Base-by-base conservation (phyloP, 495 filamentous ascomycete genomes). In the Penicillium mononematosum region DNA sequence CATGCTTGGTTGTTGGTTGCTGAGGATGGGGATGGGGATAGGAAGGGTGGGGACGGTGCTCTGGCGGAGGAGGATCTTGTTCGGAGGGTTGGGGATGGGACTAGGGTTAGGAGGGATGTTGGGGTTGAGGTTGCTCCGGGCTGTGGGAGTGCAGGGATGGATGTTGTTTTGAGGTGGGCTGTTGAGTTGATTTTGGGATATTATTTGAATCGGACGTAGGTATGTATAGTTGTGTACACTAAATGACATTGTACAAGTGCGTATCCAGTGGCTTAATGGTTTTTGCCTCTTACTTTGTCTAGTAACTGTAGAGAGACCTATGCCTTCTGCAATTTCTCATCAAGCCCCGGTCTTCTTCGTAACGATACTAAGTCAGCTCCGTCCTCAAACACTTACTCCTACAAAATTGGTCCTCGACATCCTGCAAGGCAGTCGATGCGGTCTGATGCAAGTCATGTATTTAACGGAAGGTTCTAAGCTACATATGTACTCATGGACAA, bases 1-100 rank as follows among this genome's bases (percentile, higher is more conserved):
- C 91, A 98, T 75, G 69, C 74, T 53, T 91, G 86, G 75, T 71
- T 97, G 61, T 89, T 96, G 69, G 61, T 85, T 56, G 74, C 75
- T 20, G 84, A 81, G 3, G 79, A 17, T 39, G 36, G 7, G n/a
- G 36, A 17, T 17, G n/a, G 89, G 69, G 85, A 87, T 0, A 79
- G 22, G 22, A 9, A 87, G 45, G 81, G 78, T 10, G 45, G 49
- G 14, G 22, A 55, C 49, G 31, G 45, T 2, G 36, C 20, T 27
- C 53, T 45, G 16, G 34, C 50, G 54, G 43, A 61, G 20, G 62
- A 58, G 42, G 72, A 73, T 52, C 49, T 73, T 51, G 63, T 77
- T 29, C 55, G 49, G 42, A 58, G 59, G 12, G 67, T 70, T 39
- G 75, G 74, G 3, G 66, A 73, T 48, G 71, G 70, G 5, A 54